A percentile compares a stretch with the other conserved stretches of the same genome.
Conservation (phyloP, 495 filamentous ascomycete species). For the Acidiella bohemica region DNA sequence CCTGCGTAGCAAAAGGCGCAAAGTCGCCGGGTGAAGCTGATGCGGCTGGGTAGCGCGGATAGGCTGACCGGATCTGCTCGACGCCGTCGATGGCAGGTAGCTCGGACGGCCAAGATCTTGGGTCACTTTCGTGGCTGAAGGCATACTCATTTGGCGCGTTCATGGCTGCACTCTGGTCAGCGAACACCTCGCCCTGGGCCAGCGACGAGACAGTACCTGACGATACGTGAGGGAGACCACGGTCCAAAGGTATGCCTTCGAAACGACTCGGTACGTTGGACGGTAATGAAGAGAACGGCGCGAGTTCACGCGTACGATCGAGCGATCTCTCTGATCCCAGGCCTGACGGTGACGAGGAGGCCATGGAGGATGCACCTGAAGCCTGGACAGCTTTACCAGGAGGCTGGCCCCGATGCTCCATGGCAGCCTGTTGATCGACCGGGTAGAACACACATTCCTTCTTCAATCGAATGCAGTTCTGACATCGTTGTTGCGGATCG, state of each 20-base stretch:
- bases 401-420: constrained; percentile 16
- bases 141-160: too few species aligned
- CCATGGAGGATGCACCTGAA: constrained; percentile 17
- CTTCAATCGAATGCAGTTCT: constrained; percentile 90
- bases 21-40: too few species aligned
- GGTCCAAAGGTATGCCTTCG: constrained; percentile 6
- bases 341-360: constrained; percentile 21
- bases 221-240: too few species aligned
- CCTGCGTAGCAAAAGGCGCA: too few species aligned
- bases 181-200: too few species aligned
- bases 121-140: too few species aligned
- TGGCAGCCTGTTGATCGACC: constrained; percentile 68
- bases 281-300: constrained; percentile 6
- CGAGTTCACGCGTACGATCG: neutral
- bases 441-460: constrained; percentile 93
- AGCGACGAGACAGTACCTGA: too few species aligned
- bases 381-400: constrained; percentile 4
- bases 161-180: too few species aligned
- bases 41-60: too few species aligned
- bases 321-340: constrained; percentile 1
- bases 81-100: too few species aligned
- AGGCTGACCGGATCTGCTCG: too few species aligned
- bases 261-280: constrained; percentile 8
- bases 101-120: too few species aligned
- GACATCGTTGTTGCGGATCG: constrained; percentile 73